Base-by-base conservation (phyloP, 2,329 filamentous ascomycete genomes). In the Graphilbum sp. region DNA sequence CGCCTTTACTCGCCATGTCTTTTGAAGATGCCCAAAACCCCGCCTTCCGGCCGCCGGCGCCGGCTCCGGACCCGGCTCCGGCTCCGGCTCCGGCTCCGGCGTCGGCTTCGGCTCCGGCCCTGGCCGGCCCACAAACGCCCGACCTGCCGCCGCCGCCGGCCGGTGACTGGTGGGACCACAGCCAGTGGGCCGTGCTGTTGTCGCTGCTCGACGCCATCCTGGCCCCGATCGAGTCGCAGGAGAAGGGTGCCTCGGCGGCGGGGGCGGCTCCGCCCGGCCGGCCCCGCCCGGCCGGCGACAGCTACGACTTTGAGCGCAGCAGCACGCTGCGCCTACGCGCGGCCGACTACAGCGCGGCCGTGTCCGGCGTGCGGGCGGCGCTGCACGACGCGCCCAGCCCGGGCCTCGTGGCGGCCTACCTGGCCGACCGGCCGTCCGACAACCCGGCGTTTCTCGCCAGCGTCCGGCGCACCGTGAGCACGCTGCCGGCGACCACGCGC, bases 181-280 rank as follows among this genome's bases (percentile, higher is more conserved):
- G 55, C 16, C 66, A 73, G 55, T 76, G 72, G 72, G 52, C 59
- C 30, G 64, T 66, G 2, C 49, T 75, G 32, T 59, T 66, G 45
- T 59, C 70, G 3, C 54, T 76, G 7, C 52, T 75, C 31, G 71
- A 76, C 45, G 68, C 66, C n/a, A 54, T 72, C 16, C 55, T 83
- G 24, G 75, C 78, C 3, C 66, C 74, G 17, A 62, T 82, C 43
- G 27, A 10, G 27, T 12, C 27, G 27, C 6, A 9, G 6, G 27
- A 29, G 8, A 51, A 61, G 13, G 55, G 60, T 13, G 29, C 12
- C 25, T 3, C 7, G 8, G 12, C 16, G 19, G 35, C n/a, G n/a
- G n/a, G n/a, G n/a, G n/a, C n/a, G 21, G 5, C 17, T 21, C 17
- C 11, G n/a, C 30, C 16, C 30, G n/a, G 5, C 12, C 15, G 17